Evolutionary conservation across 345 rosid species (phyloP).

Genomic region (Eucalyptus erythrocorys): DNA sequence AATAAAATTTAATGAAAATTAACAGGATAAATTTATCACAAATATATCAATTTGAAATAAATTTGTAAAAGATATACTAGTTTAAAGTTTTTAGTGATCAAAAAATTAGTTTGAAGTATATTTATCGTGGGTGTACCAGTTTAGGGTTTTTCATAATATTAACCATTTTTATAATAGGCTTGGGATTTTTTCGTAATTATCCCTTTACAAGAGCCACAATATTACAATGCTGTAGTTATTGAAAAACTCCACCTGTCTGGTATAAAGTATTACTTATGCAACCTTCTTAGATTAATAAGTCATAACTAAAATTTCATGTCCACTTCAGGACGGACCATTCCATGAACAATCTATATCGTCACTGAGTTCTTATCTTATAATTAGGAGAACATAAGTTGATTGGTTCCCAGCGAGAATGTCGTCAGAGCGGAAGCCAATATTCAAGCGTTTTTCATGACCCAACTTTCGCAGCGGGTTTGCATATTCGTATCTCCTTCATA

Average conservation of each 20-base stretch:
- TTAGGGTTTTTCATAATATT: too few species aligned
- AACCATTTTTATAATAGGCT: too few species aligned
- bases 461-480: too few species aligned
- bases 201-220: not conserved
- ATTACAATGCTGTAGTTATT: not conserved
- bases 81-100: too few species aligned
- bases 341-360: not conserved
- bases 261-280: not conserved
- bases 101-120: too few species aligned
- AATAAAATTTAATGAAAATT: too few species aligned
- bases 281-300: too few species aligned
- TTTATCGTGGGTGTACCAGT: too few species aligned
- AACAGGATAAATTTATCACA: too few species aligned
- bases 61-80: too few species aligned
- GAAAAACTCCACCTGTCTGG: not conserved
- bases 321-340: not conserved
- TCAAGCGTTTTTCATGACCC: too few species aligned
- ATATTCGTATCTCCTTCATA: not conserved
- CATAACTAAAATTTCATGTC: not conserved
- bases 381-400: not conserved
- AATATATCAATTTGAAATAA: too few species aligned
- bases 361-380: not conserved
- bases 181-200: not conserved
- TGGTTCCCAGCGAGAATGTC: not conserved
- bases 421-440: not conserved